phyloP scores from a whole-genome alignment of 1,284 basidiomycete species.

The Rhodotorula mucilaginosa region DNA sequence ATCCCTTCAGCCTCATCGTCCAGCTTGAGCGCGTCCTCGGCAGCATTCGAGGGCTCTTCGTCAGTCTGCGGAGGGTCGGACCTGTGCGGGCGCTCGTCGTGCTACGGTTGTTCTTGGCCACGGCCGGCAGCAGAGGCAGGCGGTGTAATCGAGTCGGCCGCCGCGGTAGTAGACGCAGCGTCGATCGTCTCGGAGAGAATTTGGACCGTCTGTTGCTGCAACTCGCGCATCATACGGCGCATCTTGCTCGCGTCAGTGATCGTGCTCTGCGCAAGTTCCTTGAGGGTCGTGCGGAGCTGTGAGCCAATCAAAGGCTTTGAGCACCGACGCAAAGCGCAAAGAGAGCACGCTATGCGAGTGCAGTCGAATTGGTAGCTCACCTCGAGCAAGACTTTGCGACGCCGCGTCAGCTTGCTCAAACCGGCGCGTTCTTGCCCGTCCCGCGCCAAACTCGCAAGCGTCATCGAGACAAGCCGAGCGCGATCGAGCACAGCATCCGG shows the following conservation, averaged over 20 bases:
- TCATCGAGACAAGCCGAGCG: constrained; percentile 61
- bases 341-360: neutral
- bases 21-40: neutral
- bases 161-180: neutral
- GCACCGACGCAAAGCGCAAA: neutral
- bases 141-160: neutral
- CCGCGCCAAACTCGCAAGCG: constrained; percentile 62
- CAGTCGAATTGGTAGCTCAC: constrained; percentile 51
- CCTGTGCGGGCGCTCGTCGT: too few relatives aligned
- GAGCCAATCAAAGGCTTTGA: too few relatives aligned
- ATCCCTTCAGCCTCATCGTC: neutral
- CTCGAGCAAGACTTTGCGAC: constrained; percentile 66
- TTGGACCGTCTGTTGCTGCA: constrained; percentile 64
- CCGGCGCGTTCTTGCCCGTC: constrained; percentile 61
- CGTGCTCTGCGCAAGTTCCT: constrained; percentile 66
- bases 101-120: too few relatives aligned
- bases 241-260: constrained; percentile 66
- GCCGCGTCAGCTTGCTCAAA: constrained; percentile 59
- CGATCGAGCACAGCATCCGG: constrained; percentile 65
- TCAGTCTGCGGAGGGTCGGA: too few relatives aligned
- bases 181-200: constrained; percentile 20
- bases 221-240: constrained; percentile 60
- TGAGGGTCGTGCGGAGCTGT: constrained; percentile 67
- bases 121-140: too few relatives aligned
- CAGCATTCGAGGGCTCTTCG: too few relatives aligned